These are phyloP conservation scores for Cutaneotrichosporon cavernicola DNA, from an alignment of 1,284 basidiomycete genomes.

Conservation along the genomic window DNA sequence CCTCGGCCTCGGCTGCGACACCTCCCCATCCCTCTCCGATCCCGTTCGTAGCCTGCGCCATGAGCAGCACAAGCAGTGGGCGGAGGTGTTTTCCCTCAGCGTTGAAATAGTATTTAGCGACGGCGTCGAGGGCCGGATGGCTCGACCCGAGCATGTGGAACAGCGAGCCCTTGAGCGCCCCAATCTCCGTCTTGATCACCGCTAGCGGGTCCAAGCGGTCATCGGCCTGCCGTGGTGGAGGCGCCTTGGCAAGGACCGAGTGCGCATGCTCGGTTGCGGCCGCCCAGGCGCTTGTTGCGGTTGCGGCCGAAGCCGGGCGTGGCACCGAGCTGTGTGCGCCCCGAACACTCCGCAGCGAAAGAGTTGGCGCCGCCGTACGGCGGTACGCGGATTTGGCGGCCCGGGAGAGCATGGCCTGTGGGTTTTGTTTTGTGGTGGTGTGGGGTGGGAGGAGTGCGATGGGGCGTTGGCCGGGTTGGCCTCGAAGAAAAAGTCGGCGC, in stretches of 20 bases:
- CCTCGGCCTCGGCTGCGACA: constrained; percentile 12
- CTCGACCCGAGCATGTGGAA: constrained; percentile 80
- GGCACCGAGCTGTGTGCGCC: constrained; percentile 23
- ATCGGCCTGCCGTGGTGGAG: constrained; percentile 14
- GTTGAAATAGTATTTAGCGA: constrained; percentile 92
- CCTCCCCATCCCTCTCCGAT: constrained; percentile 56
- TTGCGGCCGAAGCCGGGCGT: constrained; percentile 13
- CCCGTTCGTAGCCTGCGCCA: constrained; percentile 86
- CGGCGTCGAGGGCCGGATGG: constrained; percentile 79
- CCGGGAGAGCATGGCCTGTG: constrained; percentile 10
- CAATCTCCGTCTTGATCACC: constrained; percentile 68
- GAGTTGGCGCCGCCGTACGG: background rate
- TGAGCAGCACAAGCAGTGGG: constrained; percentile 85
- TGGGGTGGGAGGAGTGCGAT: background rate
- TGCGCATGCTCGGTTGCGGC: constrained; percentile 49
- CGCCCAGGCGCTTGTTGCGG: constrained; percentile 36
- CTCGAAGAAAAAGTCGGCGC: constrained; percentile 9
- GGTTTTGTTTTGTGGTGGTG: background rate
- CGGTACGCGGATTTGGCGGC: constrained; percentile 12
- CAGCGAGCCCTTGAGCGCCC: constrained; percentile 70
- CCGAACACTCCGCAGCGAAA: background rate
- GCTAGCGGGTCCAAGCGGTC: constrained; percentile 40
- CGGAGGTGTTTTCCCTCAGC: constrained; percentile 80
- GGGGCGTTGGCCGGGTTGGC: no score
- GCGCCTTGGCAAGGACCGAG: constrained; percentile 38